phyloP scores from a whole-genome alignment of 306 rosid genomes.

The Coriaria nepalensis region DNA sequence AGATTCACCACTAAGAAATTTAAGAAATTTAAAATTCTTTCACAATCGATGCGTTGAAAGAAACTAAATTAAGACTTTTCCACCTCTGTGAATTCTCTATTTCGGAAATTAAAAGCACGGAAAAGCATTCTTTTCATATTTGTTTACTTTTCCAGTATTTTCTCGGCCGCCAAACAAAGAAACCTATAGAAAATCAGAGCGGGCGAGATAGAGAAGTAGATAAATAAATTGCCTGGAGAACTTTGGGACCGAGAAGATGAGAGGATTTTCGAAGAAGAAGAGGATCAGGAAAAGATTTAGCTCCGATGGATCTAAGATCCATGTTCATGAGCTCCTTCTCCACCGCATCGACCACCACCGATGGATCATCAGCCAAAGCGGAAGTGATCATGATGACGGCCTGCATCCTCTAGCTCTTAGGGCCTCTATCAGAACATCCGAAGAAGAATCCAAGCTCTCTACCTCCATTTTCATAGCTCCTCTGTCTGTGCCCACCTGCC shows the following conservation, averaged over 20 bases:
- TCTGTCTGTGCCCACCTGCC: background rate
- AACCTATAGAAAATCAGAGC: background rate
- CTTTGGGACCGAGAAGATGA: constrained; percentile 51
- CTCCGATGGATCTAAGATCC: constrained; percentile 52
- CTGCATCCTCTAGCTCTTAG: constrained; percentile 42
- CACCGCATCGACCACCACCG: constrained; percentile 24
- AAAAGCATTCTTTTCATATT: too few relatives aligned
- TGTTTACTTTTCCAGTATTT: background rate
- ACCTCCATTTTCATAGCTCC: constrained; percentile 22
- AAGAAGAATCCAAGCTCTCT: constrained; percentile 6
- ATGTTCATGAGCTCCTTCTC: constrained; percentile 61
- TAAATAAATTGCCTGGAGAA: constrained; percentile 51
- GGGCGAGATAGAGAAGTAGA: constrained; percentile 1
- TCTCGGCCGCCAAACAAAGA: constrained; percentile 1
- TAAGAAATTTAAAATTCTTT: background rate
- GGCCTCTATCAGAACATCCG: constrained; percentile 25
- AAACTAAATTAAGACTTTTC: too few relatives aligned
- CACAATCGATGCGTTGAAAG: too few relatives aligned
- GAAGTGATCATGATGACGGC: constrained; percentile 35
- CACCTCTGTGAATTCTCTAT: too few relatives aligned
- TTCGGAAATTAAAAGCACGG: too few relatives aligned
- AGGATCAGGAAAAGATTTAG: constrained; percentile 57
- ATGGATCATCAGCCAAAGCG: constrained; percentile 38
- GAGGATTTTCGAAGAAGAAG: constrained; percentile 36
- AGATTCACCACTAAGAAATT: background rate